phyloP scores from a whole-genome alignment of 495 filamentous ascomycete genomes.

The Pyrenopolyporus hunteri region DNA sequence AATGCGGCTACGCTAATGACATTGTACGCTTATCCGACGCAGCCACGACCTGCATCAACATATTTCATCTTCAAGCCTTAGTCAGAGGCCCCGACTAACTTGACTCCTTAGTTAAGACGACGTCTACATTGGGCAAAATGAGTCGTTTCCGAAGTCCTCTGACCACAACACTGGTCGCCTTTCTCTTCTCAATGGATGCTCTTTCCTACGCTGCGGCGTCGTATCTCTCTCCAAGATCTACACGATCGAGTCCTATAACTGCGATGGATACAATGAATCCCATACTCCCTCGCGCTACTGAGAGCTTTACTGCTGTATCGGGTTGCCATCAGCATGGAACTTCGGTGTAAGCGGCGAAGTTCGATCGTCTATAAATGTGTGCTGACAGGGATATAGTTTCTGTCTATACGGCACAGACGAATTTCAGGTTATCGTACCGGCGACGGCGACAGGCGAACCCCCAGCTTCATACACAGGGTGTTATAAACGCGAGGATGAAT shows the following conservation, averaged over 20 bases:
- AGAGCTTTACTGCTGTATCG: constrained; percentile 43
- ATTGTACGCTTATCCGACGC: not conserved
- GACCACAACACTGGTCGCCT: not conserved
- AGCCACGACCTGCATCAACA: not conserved
- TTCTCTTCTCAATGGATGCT: not conserved
- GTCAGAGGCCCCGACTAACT: not conserved
- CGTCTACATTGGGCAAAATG: not conserved
- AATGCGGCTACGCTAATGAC: constrained; percentile 16
- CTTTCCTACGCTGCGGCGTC: not conserved
- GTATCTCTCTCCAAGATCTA: not conserved
- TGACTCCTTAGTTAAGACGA: not conserved
- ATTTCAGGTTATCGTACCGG: constrained; percentile 50
- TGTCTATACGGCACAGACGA: constrained; percentile 50
- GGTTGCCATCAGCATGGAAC: constrained; percentile 50
- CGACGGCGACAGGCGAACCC: constrained; percentile 52
- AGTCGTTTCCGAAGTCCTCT: not conserved
- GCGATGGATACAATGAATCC: not conserved
- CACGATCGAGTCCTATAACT: not conserved
- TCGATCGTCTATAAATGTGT: not conserved
- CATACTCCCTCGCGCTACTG: constrained; percentile 5
- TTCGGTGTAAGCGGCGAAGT: constrained; percentile 38
- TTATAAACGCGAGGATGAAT: constrained; percentile 54
- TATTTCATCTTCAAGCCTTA: not conserved
- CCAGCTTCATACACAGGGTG: constrained; percentile 59
- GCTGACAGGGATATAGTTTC: constrained; percentile 31